Base-by-base conservation (phyloP, 768 basidiomycete genomes). In the Dioszegia aurantiaca region DNA sequence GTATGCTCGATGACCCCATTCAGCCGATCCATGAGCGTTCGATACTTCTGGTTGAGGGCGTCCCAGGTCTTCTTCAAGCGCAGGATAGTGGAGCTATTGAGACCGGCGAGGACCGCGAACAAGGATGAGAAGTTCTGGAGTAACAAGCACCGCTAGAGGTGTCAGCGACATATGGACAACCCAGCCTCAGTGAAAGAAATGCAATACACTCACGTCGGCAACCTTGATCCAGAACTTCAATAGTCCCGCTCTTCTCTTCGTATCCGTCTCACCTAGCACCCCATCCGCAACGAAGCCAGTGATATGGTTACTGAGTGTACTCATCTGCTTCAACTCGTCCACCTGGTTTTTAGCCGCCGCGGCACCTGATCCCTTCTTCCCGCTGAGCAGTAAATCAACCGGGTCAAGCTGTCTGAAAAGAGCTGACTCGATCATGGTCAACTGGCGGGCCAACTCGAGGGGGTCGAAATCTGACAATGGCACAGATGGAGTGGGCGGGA, bases 21-120 rank as follows among this genome's bases (percentile, higher is more conserved):
- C 54, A 97, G 79, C 0, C 82, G 76, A 51, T 95, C 91, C 39
- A 98, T 79, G 59, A 88, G 85, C 12, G 82, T 61, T 67, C 85
- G 87, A 74, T 88, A 87, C 80, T 97, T 98, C 69, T 88, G 85
- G 1, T 89, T 81, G 31, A 99, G 80, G 33, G 86, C 59, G 67
- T 83, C 81, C 94, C 94, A 98, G 0, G 94, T 97, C 78, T 92
- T 90, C 65, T 86, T 86, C 43, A 99, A 79, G 56, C 95, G 83
- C 23, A 90, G 84, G 64, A 99, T 93, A 1, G 90, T 95, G 17
- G 92, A 94, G 16, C 90, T 94, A 75, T 97, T 94, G 58, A 99
- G 80, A 4, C 94, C 94, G 9, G 91, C 93, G 48, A 98, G 80
- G 68, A 99, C 87, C 14, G 94, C 89, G 30, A 92, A 85, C 37